Evolutionary conservation across 1,284 basidiomycete species (phyloP), one percentile per base, ranked within the genome.

Genomic region (Malassezia brasiliensis): DNA sequence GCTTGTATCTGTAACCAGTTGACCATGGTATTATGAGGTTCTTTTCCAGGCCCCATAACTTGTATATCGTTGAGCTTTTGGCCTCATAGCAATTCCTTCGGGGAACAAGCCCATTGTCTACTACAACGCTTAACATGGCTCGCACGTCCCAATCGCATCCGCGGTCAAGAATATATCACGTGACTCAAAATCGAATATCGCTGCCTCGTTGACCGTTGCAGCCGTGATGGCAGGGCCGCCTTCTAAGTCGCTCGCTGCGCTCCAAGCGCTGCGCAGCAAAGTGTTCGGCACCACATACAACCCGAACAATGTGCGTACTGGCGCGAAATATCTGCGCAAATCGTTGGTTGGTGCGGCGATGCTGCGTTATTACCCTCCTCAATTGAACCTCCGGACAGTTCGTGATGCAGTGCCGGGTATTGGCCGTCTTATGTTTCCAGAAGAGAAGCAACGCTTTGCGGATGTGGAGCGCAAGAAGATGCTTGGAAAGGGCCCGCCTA

Each of bases 401-500:
- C 48, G 53, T 11, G 58, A 52, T 38, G 54, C 56, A 4, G 57
- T 56, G 14, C 59, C 63, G 1, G 44, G 37, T 0, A 34, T 66
- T 9, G 62, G 64, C 4, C 52, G 52, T 30, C 38, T 70, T 44
- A 47, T 60, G 19, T 60, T 64, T 31, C 36, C 56, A 0, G 39
- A 59, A 8, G 70, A 73, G 53, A 49, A 57, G 14, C 66, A 70
- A 50, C 47, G 70, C 9, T 30, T 61, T 41, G 56, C 60, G 48
- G 69, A 72, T 45, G 67, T 73, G 3, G 69, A 62, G 46, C 52
- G 66, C 39, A 67, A 67, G 49, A 68, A 67, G 59, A 62, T 60
- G 57, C 49, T 72, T 12, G 70, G 70, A 15, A 73, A 73, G 47
- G 69, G 69, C 38, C 70, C 70, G 14, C 70, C 70, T 6, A 73